phyloP scores from a whole-genome alignment of 495 filamentous ascomycete genomes.

The Aspergillus leporis region DNA sequence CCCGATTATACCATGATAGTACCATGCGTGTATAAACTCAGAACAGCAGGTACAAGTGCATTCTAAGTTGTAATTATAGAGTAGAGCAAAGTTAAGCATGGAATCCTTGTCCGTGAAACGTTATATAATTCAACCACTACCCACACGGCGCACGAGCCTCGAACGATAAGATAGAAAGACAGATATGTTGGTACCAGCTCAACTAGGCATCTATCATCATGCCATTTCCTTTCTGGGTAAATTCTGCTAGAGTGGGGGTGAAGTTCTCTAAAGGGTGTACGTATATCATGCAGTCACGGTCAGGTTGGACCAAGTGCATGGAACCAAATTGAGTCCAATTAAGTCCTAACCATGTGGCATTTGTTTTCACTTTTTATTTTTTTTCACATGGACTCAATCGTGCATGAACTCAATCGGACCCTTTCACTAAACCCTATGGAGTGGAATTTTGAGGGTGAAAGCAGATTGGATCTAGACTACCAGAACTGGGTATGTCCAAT shows the following conservation, averaged over 20 bases:
- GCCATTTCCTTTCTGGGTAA: neutral
- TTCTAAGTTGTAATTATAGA: neutral
- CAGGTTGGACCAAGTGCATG: neutral
- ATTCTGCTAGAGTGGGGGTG: neutral
- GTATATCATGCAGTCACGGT: neutral
- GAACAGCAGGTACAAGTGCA: neutral
- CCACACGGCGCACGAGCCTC: neutral
- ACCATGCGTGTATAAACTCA: neutral
- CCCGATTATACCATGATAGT: neutral
- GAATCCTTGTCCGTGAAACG: neutral
- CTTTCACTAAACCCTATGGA: too few species aligned
- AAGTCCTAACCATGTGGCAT: constrained; percentile 1
- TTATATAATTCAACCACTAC: neutral
- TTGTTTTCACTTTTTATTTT: neutral
- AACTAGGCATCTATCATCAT: constrained; percentile 1
- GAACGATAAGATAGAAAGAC: neutral
- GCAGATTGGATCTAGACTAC: neutral
- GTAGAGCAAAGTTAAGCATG: neutral
- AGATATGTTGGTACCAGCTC: neutral
- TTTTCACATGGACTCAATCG: neutral
- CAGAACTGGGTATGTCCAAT: neutral
- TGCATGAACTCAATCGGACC: neutral
- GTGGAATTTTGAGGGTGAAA: neutral
- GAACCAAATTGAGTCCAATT: neutral
- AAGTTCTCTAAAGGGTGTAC: neutral